Evolutionary conservation across 2,329 filamentous ascomycete species (phyloP).

Genomic region (Dothiorella sarmentorum): DNA sequence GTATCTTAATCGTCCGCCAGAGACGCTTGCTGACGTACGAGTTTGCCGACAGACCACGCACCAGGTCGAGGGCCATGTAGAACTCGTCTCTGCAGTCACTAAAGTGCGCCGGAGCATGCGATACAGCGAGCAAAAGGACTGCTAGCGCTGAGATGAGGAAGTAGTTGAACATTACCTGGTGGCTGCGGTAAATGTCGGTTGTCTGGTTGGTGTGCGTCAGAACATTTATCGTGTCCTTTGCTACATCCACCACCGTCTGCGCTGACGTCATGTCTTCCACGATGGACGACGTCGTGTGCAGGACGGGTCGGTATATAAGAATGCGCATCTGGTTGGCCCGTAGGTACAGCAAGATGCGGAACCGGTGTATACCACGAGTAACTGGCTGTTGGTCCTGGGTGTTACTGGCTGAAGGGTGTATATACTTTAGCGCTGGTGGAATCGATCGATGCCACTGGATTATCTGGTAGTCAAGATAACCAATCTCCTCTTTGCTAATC

Average conservation of each 20-base stretch:
- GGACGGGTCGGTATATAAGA: constrained; percentile 79
- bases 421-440: constrained; percentile 61
- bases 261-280: constrained; percentile 71
- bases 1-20: constrained; percentile 67
- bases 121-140: constrained; percentile 72
- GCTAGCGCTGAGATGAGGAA: constrained; percentile 73
- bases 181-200: constrained; percentile 65
- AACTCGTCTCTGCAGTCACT: constrained; percentile 72
- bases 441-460: constrained; percentile 81
- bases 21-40: constrained; percentile 69
- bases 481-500: constrained; percentile 70
- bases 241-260: constrained; percentile 68
- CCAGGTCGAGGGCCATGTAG: constrained; percentile 71
- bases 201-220: constrained; percentile 69
- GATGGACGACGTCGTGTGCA: constrained; percentile 82
- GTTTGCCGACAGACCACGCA: constrained; percentile 68
- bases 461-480: constrained; percentile 77
- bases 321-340: constrained; percentile 88
- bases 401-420: constrained; percentile 50
- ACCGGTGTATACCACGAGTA: constrained; percentile 65
- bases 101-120: constrained; percentile 70
- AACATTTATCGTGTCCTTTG: constrained; percentile 72
- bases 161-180: constrained; percentile 77
- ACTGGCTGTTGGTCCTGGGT: constrained; percentile 38
- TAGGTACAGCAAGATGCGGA: constrained; percentile 80